Percentiles rank a stretch among this genome's conserved stretches.
Evolutionary conservation across 257 asterid species (phyloP).

Genomic region (Coffea eugenioides): DNA sequence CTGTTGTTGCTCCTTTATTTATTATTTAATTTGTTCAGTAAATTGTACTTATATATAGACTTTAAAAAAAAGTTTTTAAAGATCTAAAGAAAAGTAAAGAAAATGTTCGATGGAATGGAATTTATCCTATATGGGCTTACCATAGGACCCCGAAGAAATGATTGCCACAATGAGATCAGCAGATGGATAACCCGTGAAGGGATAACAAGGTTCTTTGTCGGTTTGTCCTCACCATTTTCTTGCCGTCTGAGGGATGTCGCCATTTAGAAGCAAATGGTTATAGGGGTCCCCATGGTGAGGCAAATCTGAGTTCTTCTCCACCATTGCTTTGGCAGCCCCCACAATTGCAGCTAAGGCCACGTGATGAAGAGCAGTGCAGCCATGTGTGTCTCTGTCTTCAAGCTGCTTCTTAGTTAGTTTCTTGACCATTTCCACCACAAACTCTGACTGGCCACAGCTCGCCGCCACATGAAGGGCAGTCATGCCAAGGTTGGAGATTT

Average conservation of each 20-base stretch:
- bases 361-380: not conserved
- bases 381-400: not conserved
- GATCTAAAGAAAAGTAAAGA: too few relatives aligned
- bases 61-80: too few relatives aligned
- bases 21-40: too few relatives aligned
- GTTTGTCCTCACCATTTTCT: not conserved
- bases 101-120: too few relatives aligned
- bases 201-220: too few relatives aligned
- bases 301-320: not conserved
- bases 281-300: not conserved
- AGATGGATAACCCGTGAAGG: not conserved
- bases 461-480: conserved; percentile 10
- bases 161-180: not conserved
- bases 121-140: not conserved
- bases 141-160: not conserved
- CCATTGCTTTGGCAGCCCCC: not conserved
- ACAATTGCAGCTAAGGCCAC: not conserved
- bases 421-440: not conserved
- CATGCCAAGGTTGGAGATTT: not conserved
- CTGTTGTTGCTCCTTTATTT: too few relatives aligned
- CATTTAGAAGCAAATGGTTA: not conserved
- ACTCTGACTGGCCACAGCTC: not conserved
- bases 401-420: not conserved
- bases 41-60: too few relatives aligned
- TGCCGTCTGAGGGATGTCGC: not conserved